Evolutionary conservation across 2,329 filamentous ascomycete species (phyloP), one percentile per base, ranked within the genome.

Genomic region (Lizonia empirigonia): DNA sequence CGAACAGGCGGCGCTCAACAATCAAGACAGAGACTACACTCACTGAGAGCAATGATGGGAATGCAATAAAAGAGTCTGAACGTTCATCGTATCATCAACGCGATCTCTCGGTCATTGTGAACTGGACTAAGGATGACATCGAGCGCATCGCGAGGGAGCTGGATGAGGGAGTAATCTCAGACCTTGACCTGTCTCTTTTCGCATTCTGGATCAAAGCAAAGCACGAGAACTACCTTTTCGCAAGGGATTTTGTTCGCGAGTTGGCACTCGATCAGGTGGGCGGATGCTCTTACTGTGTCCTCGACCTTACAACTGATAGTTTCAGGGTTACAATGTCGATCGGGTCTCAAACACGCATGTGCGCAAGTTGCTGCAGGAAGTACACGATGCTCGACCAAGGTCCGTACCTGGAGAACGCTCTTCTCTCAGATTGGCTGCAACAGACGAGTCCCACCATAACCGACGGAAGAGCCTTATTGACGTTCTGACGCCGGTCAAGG

Each of bases 231-330:
- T 68, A 64, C 19, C 29, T 61, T 1, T 18, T 55, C 10, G 68
- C 65, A 0, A 68, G 55, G 38, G 24, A 44, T n/a, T 40, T 65
- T 18, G 58, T 72, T 20, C 60, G 69, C 2, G 67, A 72, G 52
- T 40, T 72, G 4, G 46, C 36, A 5, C 37, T 69, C 1, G 65
- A 69, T 29, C 63, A 67, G 50, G 67, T 67, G 30, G 32, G 44
- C 40, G 8, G 9, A 1, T 7, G 10, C 13, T 15, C 30, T 29
- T 10, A 6, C 12, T 9, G 7, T 10, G 26, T 22, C 13, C 7
- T 33, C 33, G 34, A 35, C 24, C 10, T 36, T 5, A n/a, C 2
- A 7, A 5, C 12, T 45, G 18, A 51, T 41, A 7, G 16, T 16
- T 7, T 2, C 5, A 64, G 62, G 62, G 60, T 5, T 64, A 64